Conservation (phyloP, 768 basidiomycete species). For the Xerocomellus intermedius region DNA sequence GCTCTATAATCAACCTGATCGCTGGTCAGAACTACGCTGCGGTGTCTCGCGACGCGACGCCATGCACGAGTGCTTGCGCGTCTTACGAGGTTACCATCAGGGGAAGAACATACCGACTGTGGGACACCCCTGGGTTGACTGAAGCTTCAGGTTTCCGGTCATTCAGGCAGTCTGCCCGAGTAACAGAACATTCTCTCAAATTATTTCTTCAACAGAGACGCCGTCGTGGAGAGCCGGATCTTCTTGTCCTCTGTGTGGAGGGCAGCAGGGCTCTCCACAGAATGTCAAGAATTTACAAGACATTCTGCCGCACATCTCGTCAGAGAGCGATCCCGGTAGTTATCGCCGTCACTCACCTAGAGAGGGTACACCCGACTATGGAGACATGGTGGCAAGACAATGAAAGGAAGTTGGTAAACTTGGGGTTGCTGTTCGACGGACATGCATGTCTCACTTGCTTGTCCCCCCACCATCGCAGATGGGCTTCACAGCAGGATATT, state of each 20-base stretch:
- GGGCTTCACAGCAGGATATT: conserved; percentile 11
- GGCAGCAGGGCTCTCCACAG: conserved; percentile 9
- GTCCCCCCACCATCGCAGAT: conserved; percentile 7
- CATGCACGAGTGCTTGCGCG: conserved; percentile 30
- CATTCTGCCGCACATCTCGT: conserved; percentile 33
- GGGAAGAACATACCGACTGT: conserved; percentile 17
- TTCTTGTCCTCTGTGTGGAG: conserved; percentile 20
- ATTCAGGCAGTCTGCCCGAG: conserved; percentile 3
- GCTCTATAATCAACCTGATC: conserved; percentile 42
- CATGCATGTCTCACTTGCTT: conserved; percentile 27
- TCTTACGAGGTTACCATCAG: conserved; percentile 21
- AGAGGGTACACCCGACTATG: conserved; percentile 24
- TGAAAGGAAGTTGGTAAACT: conserved; percentile 4
- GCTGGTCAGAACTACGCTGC: conserved; percentile 17
- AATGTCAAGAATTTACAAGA: conserved; percentile 12
- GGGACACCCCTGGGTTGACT: conserved; percentile 32
- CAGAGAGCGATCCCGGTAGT: conserved; percentile 32
- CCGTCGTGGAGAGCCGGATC: conserved; percentile 15
- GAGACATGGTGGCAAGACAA: conserved; percentile 32
- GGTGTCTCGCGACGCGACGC: conserved; percentile 25
- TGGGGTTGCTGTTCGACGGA: conserved; percentile 24
- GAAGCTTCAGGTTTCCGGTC: background rate
- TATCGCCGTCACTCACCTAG: conserved; percentile 38
- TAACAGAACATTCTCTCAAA: conserved; percentile 5
- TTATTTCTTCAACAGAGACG: conserved; percentile 35